Evolutionary conservation across 2,329 filamentous ascomycete species (phyloP).

Genomic region (Stagonosporopsis vannaccii): DNA sequence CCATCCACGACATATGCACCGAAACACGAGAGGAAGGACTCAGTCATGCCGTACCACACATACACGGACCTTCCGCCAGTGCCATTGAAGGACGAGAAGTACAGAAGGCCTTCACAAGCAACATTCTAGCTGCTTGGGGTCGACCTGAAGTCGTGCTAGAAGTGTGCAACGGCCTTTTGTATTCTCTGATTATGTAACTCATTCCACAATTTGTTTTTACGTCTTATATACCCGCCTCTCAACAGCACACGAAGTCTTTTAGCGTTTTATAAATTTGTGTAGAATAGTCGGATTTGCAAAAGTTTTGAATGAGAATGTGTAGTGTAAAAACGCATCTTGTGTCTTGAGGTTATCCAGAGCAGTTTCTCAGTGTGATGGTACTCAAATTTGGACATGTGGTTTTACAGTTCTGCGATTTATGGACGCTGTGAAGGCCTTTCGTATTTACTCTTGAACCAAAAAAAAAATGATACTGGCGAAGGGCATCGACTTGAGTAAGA

Average conservation of each 20-base stretch:
- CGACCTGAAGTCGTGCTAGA: too few species aligned
- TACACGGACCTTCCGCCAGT: conserved; percentile 22
- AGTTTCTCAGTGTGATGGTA: background rate
- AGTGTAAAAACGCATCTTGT: background rate
- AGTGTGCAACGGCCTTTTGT: background rate
- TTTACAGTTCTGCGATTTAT: background rate
- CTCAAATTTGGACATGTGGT: background rate
- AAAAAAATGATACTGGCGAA: too few species aligned
- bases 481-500: too few species aligned
- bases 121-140: background rate
- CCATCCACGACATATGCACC: conserved; percentile 25
- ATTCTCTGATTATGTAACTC: background rate
- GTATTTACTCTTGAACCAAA: too few species aligned
- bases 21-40: conserved; percentile 29
- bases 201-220: background rate
- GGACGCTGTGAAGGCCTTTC: background rate
- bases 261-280: background rate
- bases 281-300: background rate
- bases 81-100: conserved; percentile 24
- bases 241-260: background rate
- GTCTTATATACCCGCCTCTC: conserved; percentile 6
- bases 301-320: background rate
- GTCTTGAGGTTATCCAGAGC: background rate
- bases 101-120: conserved; percentile 6
- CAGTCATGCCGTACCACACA: conserved; percentile 23